phyloP scores from a whole-genome alignment of 371 early-diverging fungal species.

The Mucor circinelloides region DNA sequence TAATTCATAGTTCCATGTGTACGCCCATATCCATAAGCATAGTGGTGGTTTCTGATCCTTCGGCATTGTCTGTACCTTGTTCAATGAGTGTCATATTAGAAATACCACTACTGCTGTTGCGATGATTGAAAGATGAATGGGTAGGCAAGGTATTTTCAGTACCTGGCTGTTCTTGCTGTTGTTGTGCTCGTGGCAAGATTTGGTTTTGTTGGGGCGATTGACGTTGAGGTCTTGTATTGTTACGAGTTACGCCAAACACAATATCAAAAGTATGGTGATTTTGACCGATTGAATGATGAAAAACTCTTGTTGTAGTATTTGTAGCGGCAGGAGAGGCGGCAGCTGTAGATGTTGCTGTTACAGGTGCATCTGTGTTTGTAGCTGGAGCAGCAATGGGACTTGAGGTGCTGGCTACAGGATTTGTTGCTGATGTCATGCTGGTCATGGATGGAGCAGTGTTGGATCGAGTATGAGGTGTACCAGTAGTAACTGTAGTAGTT shows the following conservation, averaged over 20 bases:
- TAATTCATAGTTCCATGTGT: slow-evolving; percentile 19
- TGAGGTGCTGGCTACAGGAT: background rate
- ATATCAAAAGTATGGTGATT: background rate
- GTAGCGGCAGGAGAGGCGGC: background rate
- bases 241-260: no score
- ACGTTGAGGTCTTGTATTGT: no score
- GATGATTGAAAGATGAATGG: background rate
- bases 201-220: no score
- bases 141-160: background rate
- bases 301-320: background rate
- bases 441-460: no score
- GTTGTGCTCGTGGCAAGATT: background rate
- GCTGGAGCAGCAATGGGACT: background rate
- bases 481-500: background rate
- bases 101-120: background rate
- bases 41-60: slow-evolving; percentile 7
- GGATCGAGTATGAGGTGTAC: background rate
- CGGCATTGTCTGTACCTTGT: background rate
- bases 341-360: background rate
- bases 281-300: background rate
- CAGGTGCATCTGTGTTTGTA: background rate
- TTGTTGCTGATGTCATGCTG: background rate
- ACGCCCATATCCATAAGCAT: slow-evolving; percentile 27
- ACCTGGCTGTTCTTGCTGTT: background rate
- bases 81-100: background rate